phyloP scores from a whole-genome alignment of 768 basidiomycete species.

The Mycena filopes region DNA sequence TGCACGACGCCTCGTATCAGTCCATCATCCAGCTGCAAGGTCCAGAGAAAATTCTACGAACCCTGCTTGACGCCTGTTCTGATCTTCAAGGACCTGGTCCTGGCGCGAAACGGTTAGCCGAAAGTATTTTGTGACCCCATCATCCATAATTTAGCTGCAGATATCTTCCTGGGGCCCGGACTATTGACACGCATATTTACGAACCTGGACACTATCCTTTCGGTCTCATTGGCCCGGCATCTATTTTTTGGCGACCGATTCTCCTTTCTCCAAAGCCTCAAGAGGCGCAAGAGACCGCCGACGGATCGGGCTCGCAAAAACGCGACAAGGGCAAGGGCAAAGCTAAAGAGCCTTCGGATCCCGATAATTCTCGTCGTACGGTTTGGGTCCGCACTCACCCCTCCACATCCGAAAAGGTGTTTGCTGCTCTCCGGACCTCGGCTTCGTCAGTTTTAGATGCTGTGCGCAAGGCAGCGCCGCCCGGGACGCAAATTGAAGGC shows the following conservation, averaged over 20 bases:
- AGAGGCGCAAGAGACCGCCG: slow-evolving; percentile 25
- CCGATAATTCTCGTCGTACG: slow-evolving; percentile 45
- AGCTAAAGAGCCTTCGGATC: slow-evolving; percentile 36
- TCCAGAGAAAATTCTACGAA: slow-evolving; percentile 61
- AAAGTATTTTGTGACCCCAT: background rate
- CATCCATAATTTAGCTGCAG: slow-evolving; percentile 49
- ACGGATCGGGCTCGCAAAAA: slow-evolving; percentile 26
- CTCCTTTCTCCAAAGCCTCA: slow-evolving; percentile 15
- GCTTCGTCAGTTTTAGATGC: slow-evolving; percentile 61
- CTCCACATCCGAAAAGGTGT: slow-evolving; percentile 67
- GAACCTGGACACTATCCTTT: slow-evolving; percentile 71
- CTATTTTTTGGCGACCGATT: slow-evolving; percentile 71
- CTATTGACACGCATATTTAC: slow-evolving; percentile 76
- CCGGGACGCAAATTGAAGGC: slow-evolving; percentile 38
- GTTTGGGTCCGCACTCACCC: slow-evolving; percentile 90
- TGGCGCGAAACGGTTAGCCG: slow-evolving; percentile 66
- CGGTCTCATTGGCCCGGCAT: slow-evolving; percentile 74
- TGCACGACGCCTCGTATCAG: slow-evolving; percentile 92
- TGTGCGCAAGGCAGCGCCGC: slow-evolving; percentile 35
- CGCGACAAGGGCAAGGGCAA: slow-evolving; percentile 45
- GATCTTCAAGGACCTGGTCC: slow-evolving; percentile 72
- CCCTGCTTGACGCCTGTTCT: slow-evolving; percentile 64
- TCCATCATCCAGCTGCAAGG: slow-evolving; percentile 81
- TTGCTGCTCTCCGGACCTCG: slow-evolving; percentile 59
- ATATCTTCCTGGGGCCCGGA: slow-evolving; percentile 72